These are phyloP conservation scores for Boletus tylopilopsis DNA, from an alignment of 768 basidiomycete genomes.

Conservation along the genomic window DNA sequence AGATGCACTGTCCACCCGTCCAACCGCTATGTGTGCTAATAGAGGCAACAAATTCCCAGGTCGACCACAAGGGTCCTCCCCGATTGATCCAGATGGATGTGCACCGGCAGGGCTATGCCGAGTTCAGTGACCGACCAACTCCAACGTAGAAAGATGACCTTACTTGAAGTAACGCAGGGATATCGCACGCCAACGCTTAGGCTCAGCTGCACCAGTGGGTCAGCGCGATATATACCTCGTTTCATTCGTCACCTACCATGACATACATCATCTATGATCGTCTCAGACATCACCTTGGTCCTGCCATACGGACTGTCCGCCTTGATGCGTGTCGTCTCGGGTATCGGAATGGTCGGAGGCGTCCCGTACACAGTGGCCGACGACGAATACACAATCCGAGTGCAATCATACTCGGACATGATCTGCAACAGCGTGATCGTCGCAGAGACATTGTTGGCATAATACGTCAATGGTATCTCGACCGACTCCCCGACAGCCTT, in stretches of 20 bases:
- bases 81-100: conserved; percentile 91
- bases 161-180: conserved; percentile 97
- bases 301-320: conserved; percentile 94
- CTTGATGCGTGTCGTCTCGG: conserved; percentile 81
- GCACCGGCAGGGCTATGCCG: conserved; percentile 87
- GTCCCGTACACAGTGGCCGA: conserved; percentile 98
- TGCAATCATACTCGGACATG: conserved; percentile 82
- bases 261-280: conserved; percentile 84
- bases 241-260: conserved; percentile 46
- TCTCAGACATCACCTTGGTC: conserved; percentile 95
- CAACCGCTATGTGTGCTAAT: conserved; percentile 91
- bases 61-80: conserved; percentile 94
- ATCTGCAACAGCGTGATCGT: conserved; percentile 82
- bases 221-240: background rate
- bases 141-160: conserved; percentile 18
- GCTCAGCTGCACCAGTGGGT: conserved; percentile 49
- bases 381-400: conserved; percentile 92
- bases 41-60: conserved; percentile 94
- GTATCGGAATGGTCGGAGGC: conserved; percentile 88
- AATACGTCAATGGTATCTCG: conserved; percentile 90
- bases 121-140: conserved; percentile 1
- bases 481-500: conserved; percentile 98
- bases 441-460: conserved; percentile 89
- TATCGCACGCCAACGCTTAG: conserved; percentile 70
- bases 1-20: conserved; percentile 67